A percentile compares a stretch with the other conserved stretches of the same genome.
phyloP scores from a whole-genome alignment of 495 filamentous ascomycete genomes.

The Penicillium tannophilum region DNA sequence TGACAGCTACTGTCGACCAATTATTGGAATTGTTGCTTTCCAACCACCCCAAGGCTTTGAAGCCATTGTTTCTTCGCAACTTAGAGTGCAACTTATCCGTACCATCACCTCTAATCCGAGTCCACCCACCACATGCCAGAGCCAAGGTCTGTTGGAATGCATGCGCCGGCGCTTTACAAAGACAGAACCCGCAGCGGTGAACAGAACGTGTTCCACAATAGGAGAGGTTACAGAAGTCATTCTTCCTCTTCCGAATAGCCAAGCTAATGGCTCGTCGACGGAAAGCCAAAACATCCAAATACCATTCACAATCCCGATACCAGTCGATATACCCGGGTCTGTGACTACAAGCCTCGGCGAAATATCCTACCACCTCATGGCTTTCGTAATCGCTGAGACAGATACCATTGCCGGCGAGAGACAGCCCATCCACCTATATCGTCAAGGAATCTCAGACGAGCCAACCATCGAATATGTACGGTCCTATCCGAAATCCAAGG shows the following conservation, averaged over 20 bases:
- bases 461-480: slow-evolving; percentile 12
- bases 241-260: slow-evolving; percentile 1
- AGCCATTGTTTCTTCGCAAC: background rate
- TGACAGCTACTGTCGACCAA: slow-evolving; percentile 16
- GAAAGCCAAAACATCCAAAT: slow-evolving; percentile 3
- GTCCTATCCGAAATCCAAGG: slow-evolving; percentile 11
- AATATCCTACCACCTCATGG: slow-evolving; percentile 16
- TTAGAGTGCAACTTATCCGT: slow-evolving; percentile 14
- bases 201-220: background rate
- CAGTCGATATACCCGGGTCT: slow-evolving; percentile 8
- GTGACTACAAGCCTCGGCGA: slow-evolving; percentile 10
- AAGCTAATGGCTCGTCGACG: background rate
- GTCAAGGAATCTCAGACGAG: slow-evolving; percentile 10
- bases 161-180: background rate
- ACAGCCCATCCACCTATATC: slow-evolving; percentile 9
- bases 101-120: slow-evolving; percentile 1
- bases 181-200: slow-evolving; percentile 5
- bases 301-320: slow-evolving; percentile 13
- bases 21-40: slow-evolving; percentile 12
- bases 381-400: slow-evolving; percentile 1
- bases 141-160: background rate
- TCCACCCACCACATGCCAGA: background rate
- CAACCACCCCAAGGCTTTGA: background rate
- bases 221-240: background rate
- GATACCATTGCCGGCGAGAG: background rate